These are phyloP conservation scores for Heliamphora exappendiculata DNA, from an alignment of 148 eudicot species.

Conservation along the genomic window DNA sequence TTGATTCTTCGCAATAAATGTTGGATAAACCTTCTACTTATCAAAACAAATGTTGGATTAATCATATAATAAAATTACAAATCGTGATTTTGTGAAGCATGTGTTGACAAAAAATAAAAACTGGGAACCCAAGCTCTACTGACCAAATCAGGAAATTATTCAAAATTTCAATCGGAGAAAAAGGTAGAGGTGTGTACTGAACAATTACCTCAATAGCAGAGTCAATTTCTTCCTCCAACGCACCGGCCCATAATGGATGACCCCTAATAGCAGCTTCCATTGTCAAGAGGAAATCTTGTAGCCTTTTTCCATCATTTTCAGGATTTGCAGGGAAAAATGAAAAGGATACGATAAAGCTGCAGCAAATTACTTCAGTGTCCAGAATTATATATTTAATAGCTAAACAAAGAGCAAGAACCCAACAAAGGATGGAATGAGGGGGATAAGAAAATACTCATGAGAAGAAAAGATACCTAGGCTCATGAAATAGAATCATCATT, in stretches of 20 bases:
- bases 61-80: background rate
- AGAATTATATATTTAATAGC: background rate
- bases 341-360: conserved; percentile 26
- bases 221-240: conserved; percentile 25
- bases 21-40: background rate
- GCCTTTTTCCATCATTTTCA: conserved; percentile 19
- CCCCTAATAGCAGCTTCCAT: conserved; percentile 27
- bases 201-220: conserved; percentile 19
- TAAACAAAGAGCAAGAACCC: background rate
- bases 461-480: background rate
- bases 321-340: conserved; percentile 17
- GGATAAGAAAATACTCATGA: background rate
- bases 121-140: background rate
- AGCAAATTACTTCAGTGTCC: background rate
- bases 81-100: background rate
- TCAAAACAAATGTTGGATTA: background rate
- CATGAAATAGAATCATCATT: background rate
- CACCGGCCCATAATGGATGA: conserved; percentile 23
- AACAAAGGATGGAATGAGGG: background rate
- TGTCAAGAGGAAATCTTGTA: conserved; percentile 23
- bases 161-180: background rate
- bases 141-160: background rate
- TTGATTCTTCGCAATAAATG: background rate
- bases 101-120: background rate
- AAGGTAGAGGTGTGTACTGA: background rate